Percentiles rank a stretch among this genome's conserved stretches.
phyloP scores from a whole-genome alignment of 2,329 filamentous ascomycete species.

The Phoma sp. region DNA sequence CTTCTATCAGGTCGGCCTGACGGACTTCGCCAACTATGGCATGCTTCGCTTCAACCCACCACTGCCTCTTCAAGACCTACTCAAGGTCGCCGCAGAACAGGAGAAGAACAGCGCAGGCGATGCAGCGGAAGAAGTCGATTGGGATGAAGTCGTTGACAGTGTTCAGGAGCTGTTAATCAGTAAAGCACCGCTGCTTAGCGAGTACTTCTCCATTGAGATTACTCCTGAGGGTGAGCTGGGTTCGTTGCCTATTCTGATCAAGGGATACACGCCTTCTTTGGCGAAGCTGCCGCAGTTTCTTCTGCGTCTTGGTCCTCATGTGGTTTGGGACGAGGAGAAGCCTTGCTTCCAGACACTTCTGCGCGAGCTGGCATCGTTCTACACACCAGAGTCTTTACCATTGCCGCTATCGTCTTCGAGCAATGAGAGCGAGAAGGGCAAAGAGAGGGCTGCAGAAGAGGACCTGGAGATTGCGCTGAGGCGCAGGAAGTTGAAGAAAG shows the following conservation, averaged over 20 bases:
- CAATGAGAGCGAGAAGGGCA: conserved; percentile 51
- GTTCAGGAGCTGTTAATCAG: conserved; percentile 74
- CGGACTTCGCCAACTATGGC: conserved; percentile 95
- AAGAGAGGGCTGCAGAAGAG: conserved; percentile 31
- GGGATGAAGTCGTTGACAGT: conserved; percentile 67
- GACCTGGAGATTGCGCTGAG: conserved; percentile 56
- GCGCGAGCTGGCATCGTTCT: conserved; percentile 86
- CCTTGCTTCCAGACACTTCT: conserved; percentile 84
- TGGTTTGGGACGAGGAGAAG: conserved; percentile 86
- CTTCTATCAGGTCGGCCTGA: conserved; percentile 93
- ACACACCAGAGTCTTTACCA: conserved; percentile 85
- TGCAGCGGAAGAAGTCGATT: conserved; percentile 64
- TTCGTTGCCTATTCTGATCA: conserved; percentile 82
- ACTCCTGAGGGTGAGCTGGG: conserved; percentile 77
- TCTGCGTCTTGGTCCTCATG: conserved; percentile 82
- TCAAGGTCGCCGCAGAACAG: conserved; percentile 73
- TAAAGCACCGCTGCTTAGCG: conserved; percentile 81
- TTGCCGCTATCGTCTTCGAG: conserved; percentile 38
- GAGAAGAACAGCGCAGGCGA: conserved; percentile 63
- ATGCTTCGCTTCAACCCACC: conserved; percentile 79
- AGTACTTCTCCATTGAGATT: conserved; percentile 91
- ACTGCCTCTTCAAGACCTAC: conserved; percentile 71
- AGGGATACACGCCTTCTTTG: conserved; percentile 84
- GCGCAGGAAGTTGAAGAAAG: conserved; percentile 71
- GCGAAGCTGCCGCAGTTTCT: conserved; percentile 89